These are phyloP conservation scores for Cladosporium oxysporum DNA, from an alignment of 2,329 filamentous ascomycete species.

Conservation along the genomic window DNA sequence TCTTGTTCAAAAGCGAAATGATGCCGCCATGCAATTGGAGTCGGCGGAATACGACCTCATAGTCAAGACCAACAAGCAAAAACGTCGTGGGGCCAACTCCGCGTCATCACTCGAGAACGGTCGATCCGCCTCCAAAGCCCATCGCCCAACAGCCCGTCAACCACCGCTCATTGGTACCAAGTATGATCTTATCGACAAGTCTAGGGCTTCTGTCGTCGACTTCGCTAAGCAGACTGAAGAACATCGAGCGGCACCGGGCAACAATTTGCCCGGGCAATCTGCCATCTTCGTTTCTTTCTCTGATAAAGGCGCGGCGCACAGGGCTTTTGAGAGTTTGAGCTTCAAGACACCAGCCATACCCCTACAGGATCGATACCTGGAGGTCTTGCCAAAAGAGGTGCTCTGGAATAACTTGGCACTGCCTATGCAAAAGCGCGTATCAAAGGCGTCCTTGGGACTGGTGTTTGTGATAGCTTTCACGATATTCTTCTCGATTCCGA, in stretches of 20 bases:
- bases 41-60: conserved; percentile 47
- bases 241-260: conserved; percentile 57
- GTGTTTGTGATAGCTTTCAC: conserved; percentile 38
- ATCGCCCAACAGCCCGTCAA: conserved; percentile 65
- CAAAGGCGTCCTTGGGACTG: conserved; percentile 34
- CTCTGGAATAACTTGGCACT: conserved; percentile 50
- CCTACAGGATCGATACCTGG: conserved; percentile 45
- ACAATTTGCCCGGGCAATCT: conserved; percentile 62
- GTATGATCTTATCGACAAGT: conserved; percentile 91
- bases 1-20: conserved; percentile 47
- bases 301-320: conserved; percentile 78
- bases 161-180: conserved; percentile 74
- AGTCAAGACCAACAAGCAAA: conserved; percentile 36
- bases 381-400: conserved; percentile 48
- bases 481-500: conserved; percentile 41
- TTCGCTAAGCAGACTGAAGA: conserved; percentile 69
- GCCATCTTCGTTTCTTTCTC: conserved; percentile 89
- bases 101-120: conserved; percentile 15
- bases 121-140: conserved; percentile 35
- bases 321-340: conserved; percentile 65
- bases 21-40: conserved; percentile 47
- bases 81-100: not conserved
- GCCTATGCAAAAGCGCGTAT: conserved; percentile 31
- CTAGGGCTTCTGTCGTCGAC: conserved; percentile 70
- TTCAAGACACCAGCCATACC: conserved; percentile 36